Conservation (phyloP, 805 yeast species). For the Wilhelminamyces savonicus region DNA sequence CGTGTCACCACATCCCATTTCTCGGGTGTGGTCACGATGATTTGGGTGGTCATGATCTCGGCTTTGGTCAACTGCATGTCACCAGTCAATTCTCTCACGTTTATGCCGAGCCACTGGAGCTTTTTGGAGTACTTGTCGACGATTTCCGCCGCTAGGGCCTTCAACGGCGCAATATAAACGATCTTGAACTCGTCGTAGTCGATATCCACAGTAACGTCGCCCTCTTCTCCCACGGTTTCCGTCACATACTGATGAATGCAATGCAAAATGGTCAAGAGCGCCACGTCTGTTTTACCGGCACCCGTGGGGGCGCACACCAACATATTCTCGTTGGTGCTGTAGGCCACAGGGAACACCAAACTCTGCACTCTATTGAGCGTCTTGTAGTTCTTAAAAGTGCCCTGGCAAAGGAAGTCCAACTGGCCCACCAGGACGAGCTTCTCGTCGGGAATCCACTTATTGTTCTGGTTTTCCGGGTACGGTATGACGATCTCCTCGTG, state of each 20-base stretch:
- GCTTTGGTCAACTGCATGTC: constrained; percentile 87
- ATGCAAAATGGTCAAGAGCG: constrained; percentile 72
- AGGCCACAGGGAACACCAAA: constrained; percentile 85
- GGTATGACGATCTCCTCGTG: constrained; percentile 87
- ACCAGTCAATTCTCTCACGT: constrained; percentile 86
- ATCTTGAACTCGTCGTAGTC: constrained; percentile 84
- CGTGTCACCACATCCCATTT: constrained; percentile 98
- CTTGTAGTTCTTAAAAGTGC: constrained; percentile 75
- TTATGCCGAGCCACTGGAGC: constrained; percentile 77
- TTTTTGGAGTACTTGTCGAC: constrained; percentile 82
- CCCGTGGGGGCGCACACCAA: constrained; percentile 96
- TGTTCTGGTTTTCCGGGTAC: constrained; percentile 46
- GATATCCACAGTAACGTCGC: constrained; percentile 50
- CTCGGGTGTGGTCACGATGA: constrained; percentile 92
- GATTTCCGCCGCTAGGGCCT: constrained; percentile 94
- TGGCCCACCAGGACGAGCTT: constrained; percentile 52
- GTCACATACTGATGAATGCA: constrained; percentile 68
- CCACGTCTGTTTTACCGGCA: constrained; percentile 96
- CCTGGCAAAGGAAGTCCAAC: constrained; percentile 72
- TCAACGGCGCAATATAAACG: constrained; percentile 87
- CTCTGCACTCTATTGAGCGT: constrained; percentile 85
- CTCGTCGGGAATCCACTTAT: constrained; percentile 35
- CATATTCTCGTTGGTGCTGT: constrained; percentile 91
- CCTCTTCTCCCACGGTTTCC: constrained; percentile 38
- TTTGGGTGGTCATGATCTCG: constrained; percentile 76